Evolutionary conservation across 257 asterid species (phyloP).

Genomic region (Jaltomata sinuosa): DNA sequence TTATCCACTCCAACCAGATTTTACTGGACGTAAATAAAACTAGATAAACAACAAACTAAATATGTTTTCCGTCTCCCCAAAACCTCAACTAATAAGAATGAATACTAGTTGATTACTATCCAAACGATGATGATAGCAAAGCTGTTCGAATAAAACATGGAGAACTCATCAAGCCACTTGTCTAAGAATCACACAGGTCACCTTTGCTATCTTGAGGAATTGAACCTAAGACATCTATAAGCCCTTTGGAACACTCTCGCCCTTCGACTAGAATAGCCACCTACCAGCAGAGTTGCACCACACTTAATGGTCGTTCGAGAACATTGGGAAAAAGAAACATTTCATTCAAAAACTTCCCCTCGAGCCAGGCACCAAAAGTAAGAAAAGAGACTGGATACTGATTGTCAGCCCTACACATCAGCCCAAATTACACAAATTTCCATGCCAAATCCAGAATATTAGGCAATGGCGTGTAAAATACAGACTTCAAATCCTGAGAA

Average conservation of each 20-base stretch:
- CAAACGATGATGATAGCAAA: background rate
- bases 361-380: background rate
- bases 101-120: background rate
- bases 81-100: background rate
- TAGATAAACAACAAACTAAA: background rate
- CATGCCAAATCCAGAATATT: background rate
- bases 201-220: background rate
- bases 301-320: background rate
- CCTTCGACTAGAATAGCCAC: background rate
- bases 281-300: background rate
- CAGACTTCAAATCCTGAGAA: background rate
- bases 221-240: background rate
- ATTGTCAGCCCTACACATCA: background rate
- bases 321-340: background rate
- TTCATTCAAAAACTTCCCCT: background rate
- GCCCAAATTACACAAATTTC: background rate
- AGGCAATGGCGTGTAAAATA: background rate
- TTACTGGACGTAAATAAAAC: background rate
- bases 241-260: background rate
- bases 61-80: background rate
- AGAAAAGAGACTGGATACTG: background rate
- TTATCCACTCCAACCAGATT: background rate
- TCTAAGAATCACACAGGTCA: background rate
- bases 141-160: background rate
- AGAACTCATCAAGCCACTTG: background rate